phyloP scores from a whole-genome alignment of 495 filamentous ascomycete genomes.

The Penicilliopsis zonata region DNA sequence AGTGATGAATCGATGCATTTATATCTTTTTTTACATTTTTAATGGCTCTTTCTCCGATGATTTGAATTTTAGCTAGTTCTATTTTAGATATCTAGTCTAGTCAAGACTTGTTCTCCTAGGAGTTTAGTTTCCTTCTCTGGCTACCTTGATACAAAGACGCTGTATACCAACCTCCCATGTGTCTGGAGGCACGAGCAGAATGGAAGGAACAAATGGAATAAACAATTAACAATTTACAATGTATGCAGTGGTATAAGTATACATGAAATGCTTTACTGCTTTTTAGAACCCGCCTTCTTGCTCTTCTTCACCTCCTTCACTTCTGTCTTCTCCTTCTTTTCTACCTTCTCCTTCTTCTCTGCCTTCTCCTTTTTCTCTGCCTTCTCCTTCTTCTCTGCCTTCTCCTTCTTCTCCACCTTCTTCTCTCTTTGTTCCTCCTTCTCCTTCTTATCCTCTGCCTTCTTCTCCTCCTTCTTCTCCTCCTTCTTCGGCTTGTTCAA shows the following conservation, averaged over 20 bases:
- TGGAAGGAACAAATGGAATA: too few species aligned
- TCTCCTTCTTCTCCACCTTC: constrained; percentile 4
- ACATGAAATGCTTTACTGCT: constrained; percentile 3
- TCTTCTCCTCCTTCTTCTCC: constrained; percentile 21
- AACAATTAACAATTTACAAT: too few species aligned
- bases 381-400: constrained; percentile 2
- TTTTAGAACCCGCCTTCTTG: constrained; percentile 6
- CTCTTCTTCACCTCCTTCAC: constrained; percentile 1
- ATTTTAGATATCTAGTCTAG: neutral
- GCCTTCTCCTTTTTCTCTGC: too few species aligned
- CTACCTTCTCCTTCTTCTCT: neutral
- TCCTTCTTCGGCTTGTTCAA: constrained; percentile 29
- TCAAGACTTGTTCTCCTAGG: too few species aligned
- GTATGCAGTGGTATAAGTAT: too few species aligned
- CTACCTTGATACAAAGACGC: too few species aligned
- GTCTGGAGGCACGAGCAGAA: too few species aligned
- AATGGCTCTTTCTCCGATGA: neutral
- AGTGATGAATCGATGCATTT: constrained; percentile 5
- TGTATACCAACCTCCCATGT: too few species aligned
- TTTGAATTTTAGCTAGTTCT: constrained; percentile 3
- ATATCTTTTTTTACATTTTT: constrained; percentile 3
- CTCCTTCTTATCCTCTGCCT: constrained; percentile 7
- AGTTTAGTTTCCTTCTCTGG: too few species aligned
- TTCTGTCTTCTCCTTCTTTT: constrained; percentile 3
- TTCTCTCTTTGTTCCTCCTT: constrained; percentile 6